phyloP scores from a whole-genome alignment of 192 early-diverging fungal genomes.

The Coemansia sp. region DNA sequence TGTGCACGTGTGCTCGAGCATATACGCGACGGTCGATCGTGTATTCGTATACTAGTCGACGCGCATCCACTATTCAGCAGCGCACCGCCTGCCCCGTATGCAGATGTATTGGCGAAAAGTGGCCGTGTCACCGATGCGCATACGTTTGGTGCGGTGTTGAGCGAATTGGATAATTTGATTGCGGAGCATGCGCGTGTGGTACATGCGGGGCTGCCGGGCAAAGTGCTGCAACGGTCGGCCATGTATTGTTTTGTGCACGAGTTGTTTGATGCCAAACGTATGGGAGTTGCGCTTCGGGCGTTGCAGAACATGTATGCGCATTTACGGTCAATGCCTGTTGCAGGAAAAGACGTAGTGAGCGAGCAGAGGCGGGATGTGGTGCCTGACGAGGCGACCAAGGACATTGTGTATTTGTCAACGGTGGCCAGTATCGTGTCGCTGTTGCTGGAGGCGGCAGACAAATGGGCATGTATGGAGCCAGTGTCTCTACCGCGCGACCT shows the following conservation, averaged over 20 bases:
- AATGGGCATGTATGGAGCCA: slow-evolving; percentile 27
- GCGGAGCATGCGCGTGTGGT: slow-evolving; percentile 34
- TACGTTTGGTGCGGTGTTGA: slow-evolving; percentile 33
- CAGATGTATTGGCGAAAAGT: not conserved
- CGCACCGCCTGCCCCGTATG: not conserved
- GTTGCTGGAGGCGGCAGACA: slow-evolving; percentile 24
- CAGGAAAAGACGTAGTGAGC: not conserved
- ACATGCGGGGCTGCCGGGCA: slow-evolving; percentile 18
- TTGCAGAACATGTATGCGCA: slow-evolving; percentile 27
- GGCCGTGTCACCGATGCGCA: slow-evolving; percentile 16
- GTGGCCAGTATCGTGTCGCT: slow-evolving; percentile 36
- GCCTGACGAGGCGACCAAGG: slow-evolving; percentile 41
- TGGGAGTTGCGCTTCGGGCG: slow-evolving; percentile 16
- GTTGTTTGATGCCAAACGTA: slow-evolving; percentile 19
- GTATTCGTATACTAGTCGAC: slow-evolving; percentile 30
- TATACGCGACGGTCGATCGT: slow-evolving; percentile 39
- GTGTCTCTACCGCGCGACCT: slow-evolving; percentile 18
- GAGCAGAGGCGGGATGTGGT: slow-evolving; percentile 12
- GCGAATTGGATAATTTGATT: slow-evolving; percentile 18
- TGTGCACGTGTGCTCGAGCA: slow-evolving; percentile 23
- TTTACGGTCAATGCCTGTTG: slow-evolving; percentile 30
- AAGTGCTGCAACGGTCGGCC: slow-evolving; percentile 16
- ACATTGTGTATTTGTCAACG: slow-evolving; percentile 38
- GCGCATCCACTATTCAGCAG: slow-evolving; percentile 34
- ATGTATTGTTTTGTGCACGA: slow-evolving; percentile 29